A percentile compares a stretch with the other conserved stretches of the same genome.
Conservation (phyloP, 148 eudicot species). For the Selenicereus undatus region DNA sequence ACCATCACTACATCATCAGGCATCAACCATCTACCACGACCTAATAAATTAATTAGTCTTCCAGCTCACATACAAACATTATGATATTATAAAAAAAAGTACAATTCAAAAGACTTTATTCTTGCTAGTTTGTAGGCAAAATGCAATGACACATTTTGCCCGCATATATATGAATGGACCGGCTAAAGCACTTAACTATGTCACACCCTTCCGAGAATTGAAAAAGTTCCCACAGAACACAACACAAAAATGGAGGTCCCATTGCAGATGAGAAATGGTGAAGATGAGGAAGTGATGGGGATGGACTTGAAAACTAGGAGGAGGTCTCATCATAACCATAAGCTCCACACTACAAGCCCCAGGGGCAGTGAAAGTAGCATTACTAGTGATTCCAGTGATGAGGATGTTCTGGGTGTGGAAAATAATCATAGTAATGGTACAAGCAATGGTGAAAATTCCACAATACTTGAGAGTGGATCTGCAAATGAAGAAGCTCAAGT, state of each 20-base stretch:
- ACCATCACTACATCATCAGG: not conserved
- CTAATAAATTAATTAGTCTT: not conserved
- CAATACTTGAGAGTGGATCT: slow-evolving; percentile 4
- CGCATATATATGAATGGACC: not conserved
- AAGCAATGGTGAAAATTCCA: slow-evolving; percentile 12
- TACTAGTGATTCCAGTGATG: slow-evolving; percentile 17
- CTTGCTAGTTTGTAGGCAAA: not conserved
- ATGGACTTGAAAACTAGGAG: slow-evolving; percentile 2
- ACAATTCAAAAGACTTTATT: not conserved
- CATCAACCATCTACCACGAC: not conserved
- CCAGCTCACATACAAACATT: not conserved
- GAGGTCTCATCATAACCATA: not conserved
- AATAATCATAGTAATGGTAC: not conserved
- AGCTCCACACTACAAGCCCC: not conserved
- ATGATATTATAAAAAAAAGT: too few relatives aligned
- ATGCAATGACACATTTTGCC: not conserved
- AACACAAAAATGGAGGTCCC: slow-evolving; percentile 23
- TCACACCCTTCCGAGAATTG: not conserved
- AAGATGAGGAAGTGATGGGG: slow-evolving; percentile 8
- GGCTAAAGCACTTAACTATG: not conserved
- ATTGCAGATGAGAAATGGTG: not conserved
- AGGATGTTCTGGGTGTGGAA: not conserved
- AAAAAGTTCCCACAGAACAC: not conserved
- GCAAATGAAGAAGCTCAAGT: not conserved
- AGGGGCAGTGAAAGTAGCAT: slow-evolving; percentile 12